Evolutionary conservation across 1,284 basidiomycete species (phyloP), one percentile per base, ranked within the genome.

Genomic region (Sanghuangporus sanghuang): DNA sequence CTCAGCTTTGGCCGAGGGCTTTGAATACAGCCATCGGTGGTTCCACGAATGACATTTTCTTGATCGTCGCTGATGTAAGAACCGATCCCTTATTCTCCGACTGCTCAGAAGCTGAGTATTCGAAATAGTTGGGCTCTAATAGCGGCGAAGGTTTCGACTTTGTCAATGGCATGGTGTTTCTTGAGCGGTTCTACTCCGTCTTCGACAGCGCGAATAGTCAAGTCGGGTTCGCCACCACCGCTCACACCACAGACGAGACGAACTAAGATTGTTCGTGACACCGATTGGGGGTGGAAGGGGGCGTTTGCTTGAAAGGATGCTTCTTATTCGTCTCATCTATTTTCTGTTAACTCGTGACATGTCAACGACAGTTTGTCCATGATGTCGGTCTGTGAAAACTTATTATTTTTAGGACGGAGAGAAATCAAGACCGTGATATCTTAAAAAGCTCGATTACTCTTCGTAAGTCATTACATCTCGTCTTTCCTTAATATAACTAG

Each of bases 141-240:
- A 60, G 61, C 40, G 64, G 56, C 11, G 42, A 60, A 54, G 64
- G 64, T 12, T 18, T 65, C 39, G 67, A 67, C 57, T 69, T 69
- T 60, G 64, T 67, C 55, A 69, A 69, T 42, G 69, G 69, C 6
- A 59, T 59, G 35, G 57, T 59, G 9, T 68, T 65, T 62, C 60
- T 69, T 42, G 68, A 69, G 57, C 64, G 66, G 23, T 68, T 67
- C 58, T 69, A 68, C 49, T 66, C 68, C 40, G 64, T 66, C 3
- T 69, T 66, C 48, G 69, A 69, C 60, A 67, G 67, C 8, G 64
- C 63, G 9, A 68, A 69, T 55, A 64, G 61, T 52, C 66, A 50
- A 5, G 68, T 69, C 52, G 69, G 69, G 21, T 64, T 69, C 23
- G 69, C 69, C 14, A 50, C 61, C 14, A 69, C 69, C 21, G 32